phyloP scores from a whole-genome alignment of 148 eudicot genomes.

The Diospyros lotus region DNA sequence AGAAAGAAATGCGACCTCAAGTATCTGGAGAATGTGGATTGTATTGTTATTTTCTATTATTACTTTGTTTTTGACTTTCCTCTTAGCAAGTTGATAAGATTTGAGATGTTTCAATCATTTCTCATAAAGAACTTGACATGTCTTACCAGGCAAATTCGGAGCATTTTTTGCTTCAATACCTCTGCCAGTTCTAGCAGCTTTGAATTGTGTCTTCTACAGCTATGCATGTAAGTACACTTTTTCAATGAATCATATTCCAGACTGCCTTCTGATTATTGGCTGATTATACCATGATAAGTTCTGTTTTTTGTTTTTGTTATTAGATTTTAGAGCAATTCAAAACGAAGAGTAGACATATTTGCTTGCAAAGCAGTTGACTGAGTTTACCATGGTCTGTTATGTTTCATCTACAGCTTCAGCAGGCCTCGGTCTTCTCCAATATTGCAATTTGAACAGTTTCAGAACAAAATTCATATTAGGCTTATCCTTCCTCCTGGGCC shows the following conservation, averaged over 20 bases:
- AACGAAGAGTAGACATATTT: too few species aligned
- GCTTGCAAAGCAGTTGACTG: neutral
- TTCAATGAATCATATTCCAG: neutral
- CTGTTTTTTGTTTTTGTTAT: too few species aligned
- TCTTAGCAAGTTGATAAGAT: neutral
- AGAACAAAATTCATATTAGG: constrained; percentile 70
- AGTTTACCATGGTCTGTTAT: neutral
- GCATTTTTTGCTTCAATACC: constrained; percentile 88
- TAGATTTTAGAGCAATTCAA: too few species aligned
- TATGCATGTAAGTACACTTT: constrained; percentile 51
- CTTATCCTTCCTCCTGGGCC: constrained; percentile 59
- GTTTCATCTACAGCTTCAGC: constrained; percentile 56
- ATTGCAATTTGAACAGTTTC: constrained; percentile 82
- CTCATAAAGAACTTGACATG: neutral
- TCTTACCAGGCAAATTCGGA: constrained; percentile 59
- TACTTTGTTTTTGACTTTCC: neutral
- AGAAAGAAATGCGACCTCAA: too few species aligned
- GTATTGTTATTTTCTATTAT: neutral
- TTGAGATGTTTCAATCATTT: neutral
- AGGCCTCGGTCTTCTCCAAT: constrained; percentile 74
- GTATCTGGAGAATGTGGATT: too few species aligned
- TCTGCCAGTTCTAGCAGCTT: constrained; percentile 61
- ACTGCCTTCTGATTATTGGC: neutral
- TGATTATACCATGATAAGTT: too few species aligned
- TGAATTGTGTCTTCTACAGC: constrained; percentile 62